A percentile compares a stretch with the other conserved stretches of the same genome.
Conservation (phyloP, 106 monocot genomes). For the Dioscorea alata region DNA sequence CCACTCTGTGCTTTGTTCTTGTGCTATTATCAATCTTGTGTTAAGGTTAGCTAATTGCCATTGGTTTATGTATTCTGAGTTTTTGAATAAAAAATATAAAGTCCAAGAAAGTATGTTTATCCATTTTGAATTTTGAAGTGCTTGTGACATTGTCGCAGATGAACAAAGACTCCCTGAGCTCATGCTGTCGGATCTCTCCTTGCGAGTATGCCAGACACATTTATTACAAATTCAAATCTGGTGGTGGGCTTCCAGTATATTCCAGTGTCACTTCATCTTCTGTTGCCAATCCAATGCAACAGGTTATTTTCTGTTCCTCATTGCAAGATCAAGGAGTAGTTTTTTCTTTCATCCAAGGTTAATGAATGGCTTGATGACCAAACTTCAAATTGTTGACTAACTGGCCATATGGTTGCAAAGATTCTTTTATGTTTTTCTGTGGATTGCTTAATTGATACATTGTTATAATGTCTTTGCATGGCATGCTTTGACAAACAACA, state of each 20-base stretch:
- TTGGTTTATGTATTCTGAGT: background rate
- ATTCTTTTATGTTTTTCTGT: too few relatives aligned
- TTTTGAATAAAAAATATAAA: too few relatives aligned
- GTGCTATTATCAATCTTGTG: conserved; percentile 46
- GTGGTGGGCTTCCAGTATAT: conserved; percentile 47
- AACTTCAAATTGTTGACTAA: too few relatives aligned
- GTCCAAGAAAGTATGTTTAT: too few relatives aligned
- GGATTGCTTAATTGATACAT: too few relatives aligned
- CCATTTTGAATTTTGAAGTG: too few relatives aligned
- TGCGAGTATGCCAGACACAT: conserved; percentile 59
- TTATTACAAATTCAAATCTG: conserved; percentile 45
- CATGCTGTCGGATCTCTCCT: conserved; percentile 33
- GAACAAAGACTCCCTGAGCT: conserved; percentile 31
- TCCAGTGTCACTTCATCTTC: conserved; percentile 61
- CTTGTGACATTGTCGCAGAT: conserved; percentile 33
- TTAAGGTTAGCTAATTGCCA: conserved; percentile 41
- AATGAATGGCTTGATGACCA: too few relatives aligned
- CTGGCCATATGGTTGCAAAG: too few relatives aligned
- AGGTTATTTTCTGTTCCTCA: conserved; percentile 30
- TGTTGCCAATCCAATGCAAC: conserved; percentile 52
- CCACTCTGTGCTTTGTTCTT: conserved; percentile 54
- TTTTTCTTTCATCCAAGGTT: too few relatives aligned
- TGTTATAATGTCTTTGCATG: too few relatives aligned
- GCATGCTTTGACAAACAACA: too few relatives aligned
- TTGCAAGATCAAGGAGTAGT: too few relatives aligned